A percentile compares a stretch with the other conserved stretches of the same genome.
Evolutionary conservation across 768 basidiomycete species (phyloP).

Genomic region (Suillus variegatus): DNA sequence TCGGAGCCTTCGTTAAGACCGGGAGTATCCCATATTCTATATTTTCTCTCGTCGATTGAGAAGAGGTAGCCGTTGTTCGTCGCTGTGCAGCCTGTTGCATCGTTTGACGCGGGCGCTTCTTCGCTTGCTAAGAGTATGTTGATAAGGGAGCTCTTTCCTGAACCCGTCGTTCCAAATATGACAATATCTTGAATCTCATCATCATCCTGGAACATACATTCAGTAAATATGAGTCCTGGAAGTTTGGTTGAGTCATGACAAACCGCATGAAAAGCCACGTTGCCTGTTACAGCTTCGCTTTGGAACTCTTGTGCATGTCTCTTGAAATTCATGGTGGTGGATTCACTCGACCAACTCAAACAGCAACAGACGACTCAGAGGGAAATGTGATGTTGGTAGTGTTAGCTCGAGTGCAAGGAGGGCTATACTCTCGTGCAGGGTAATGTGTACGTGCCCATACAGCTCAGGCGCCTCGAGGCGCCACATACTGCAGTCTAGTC

Average conservation of each 20-base stretch:
- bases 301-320: neutral
- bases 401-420: neutral
- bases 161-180: neutral
- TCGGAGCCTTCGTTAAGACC: constrained; percentile 25
- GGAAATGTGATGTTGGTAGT: neutral
- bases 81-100: constrained; percentile 31
- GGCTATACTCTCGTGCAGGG: neutral
- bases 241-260: neutral
- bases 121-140: neutral
- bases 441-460: neutral
- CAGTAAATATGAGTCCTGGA: neutral
- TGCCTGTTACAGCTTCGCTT: neutral
- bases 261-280: neutral
- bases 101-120: constrained; percentile 12
- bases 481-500: neutral
- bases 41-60: constrained; percentile 27
- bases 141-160: constrained; percentile 1
- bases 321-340: neutral
- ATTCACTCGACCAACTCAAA: neutral
- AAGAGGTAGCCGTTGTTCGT: constrained; percentile 25
- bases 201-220: neutral
- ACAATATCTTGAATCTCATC: neutral
- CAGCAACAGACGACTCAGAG: neutral
- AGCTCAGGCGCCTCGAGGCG: neutral
- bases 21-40: constrained; percentile 32